A percentile compares a stretch with the other conserved stretches of the same genome.
Conservation (phyloP, 2,329 filamentous ascomycete species). For the Botrytis sinoallii region DNA sequence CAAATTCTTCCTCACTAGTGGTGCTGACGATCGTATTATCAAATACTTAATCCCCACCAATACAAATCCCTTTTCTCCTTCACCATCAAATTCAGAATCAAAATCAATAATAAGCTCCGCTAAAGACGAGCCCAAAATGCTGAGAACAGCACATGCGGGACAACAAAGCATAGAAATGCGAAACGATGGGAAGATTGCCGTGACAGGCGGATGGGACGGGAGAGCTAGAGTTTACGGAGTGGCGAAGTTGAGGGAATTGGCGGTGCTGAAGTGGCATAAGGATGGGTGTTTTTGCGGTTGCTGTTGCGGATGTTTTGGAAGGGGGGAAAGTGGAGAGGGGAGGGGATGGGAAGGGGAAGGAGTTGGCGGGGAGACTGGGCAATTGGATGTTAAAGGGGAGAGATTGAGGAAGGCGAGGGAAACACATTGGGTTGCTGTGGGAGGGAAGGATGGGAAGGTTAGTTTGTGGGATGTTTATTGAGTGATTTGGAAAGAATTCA, state of each 20-base stretch:
- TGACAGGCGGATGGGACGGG: conserved; percentile 90
- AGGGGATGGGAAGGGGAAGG: conserved; percentile 17
- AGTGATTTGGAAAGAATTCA: not conserved
- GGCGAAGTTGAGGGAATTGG: conserved; percentile 80
- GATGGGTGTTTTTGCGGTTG: conserved; percentile 83
- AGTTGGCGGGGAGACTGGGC: conserved; percentile 36
- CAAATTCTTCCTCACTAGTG: conserved; percentile 71
- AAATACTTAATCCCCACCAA: conserved; percentile 64
- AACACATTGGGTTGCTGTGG: conserved; percentile 79
- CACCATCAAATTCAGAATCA: not conserved
- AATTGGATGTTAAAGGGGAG: conserved; percentile 54
- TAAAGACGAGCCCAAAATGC: conserved; percentile 45
- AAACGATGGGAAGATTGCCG: conserved; percentile 77
- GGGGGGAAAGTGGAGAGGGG: not conserved
- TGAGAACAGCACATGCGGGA: conserved; percentile 83
- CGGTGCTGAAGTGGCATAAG: conserved; percentile 91
- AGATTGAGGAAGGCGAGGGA: conserved; percentile 61
- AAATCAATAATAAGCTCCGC: not conserved
- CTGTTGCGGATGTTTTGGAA: conserved; percentile 54
- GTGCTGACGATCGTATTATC: conserved; percentile 75
- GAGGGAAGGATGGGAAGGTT: conserved; percentile 88
- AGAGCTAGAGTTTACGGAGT: conserved; percentile 76
- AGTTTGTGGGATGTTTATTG: conserved; percentile 90
- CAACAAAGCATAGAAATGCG: conserved; percentile 79
- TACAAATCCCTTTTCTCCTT: conserved; percentile 28